Evolutionary conservation across 495 filamentous ascomycete species (phyloP).

Genomic region (Barbatosphaeria neglecta): DNA sequence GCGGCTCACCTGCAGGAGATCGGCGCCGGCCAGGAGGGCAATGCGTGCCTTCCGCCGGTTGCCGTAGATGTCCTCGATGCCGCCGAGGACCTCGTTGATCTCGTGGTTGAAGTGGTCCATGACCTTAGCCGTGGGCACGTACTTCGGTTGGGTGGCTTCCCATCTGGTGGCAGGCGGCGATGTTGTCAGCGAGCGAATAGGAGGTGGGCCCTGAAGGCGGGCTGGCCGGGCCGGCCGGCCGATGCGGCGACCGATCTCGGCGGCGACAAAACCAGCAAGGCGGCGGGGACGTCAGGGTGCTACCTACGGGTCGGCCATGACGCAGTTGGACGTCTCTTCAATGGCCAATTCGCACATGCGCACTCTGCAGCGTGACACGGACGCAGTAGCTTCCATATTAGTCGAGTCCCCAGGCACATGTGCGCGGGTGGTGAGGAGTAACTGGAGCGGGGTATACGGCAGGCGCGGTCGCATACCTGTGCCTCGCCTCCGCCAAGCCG

Average conservation of each 20-base stretch:
- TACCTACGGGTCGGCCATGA: conserved; percentile 67
- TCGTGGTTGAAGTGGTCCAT: conserved; percentile 83
- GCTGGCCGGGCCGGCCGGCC: too few species aligned
- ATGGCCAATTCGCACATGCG: conserved; percentile 71
- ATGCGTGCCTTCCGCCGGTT: conserved; percentile 44
- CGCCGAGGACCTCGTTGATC: conserved; percentile 65
- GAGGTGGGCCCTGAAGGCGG: not conserved
- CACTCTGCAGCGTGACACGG: too few species aligned
- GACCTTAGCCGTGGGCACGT: conserved; percentile 80
- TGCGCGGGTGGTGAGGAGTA: too few species aligned
- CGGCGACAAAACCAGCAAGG: too few species aligned
- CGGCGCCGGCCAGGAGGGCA: conserved; percentile 67
- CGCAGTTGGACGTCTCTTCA: conserved; percentile 59
- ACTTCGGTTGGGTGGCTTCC: conserved; percentile 48
- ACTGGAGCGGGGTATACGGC: too few species aligned
- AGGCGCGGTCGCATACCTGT: conserved; percentile 50
- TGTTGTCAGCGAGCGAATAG: not conserved
- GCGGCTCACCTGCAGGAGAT: conserved; percentile 54
- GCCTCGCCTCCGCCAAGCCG: conserved; percentile 63
- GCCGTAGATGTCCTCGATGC: conserved; percentile 56
- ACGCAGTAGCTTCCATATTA: too few species aligned
- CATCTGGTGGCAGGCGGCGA: conserved; percentile 44
- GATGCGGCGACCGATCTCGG: too few species aligned
- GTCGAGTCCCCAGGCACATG: too few species aligned
- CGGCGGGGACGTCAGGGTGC: too few species aligned